Percentiles rank a stretch among this genome's conserved stretches.
Conservation (phyloP, 176 grass and related monocot species). For the Leersia perrieri region DNA sequence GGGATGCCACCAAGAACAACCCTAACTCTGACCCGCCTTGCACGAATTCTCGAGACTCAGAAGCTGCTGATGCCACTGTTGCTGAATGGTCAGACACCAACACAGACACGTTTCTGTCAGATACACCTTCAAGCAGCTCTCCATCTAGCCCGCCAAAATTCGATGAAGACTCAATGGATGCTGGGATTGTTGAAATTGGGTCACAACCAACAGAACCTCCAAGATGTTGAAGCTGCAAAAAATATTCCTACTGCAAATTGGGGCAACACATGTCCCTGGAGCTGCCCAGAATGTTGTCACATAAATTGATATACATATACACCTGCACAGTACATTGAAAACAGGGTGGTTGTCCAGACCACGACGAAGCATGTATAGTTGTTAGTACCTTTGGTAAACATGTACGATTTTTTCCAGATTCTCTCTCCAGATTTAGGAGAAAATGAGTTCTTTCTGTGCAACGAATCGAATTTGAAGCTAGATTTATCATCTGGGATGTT, state of each 20-base stretch:
- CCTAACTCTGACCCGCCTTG: neutral
- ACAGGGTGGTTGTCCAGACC: slow-evolving; percentile 1
- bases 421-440: neutral
- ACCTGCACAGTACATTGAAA: slow-evolving; percentile 2
- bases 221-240: neutral
- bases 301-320: neutral
- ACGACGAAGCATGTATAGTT: slow-evolving; percentile 38
- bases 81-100: slow-evolving; percentile 46
- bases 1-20: neutral
- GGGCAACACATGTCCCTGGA: slow-evolving; percentile 14
- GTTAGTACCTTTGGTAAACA: neutral
- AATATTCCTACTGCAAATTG: slow-evolving; percentile 1
- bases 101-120: slow-evolving; percentile 40
- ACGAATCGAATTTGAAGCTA: neutral
- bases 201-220: slow-evolving; percentile 13
- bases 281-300: slow-evolving; percentile 17
- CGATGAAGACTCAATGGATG: slow-evolving; percentile 20
- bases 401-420: neutral
- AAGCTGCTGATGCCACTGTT: slow-evolving; percentile 6
- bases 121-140: slow-evolving; percentile 33
- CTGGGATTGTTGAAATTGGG: slow-evolving; percentile 7
- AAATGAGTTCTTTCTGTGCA: neutral
- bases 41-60: neutral
- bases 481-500: neutral
- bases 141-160: slow-evolving; percentile 41